phyloP scores from a whole-genome alignment of 495 filamentous ascomycete genomes.

The Astrothelium macrocarpum region DNA sequence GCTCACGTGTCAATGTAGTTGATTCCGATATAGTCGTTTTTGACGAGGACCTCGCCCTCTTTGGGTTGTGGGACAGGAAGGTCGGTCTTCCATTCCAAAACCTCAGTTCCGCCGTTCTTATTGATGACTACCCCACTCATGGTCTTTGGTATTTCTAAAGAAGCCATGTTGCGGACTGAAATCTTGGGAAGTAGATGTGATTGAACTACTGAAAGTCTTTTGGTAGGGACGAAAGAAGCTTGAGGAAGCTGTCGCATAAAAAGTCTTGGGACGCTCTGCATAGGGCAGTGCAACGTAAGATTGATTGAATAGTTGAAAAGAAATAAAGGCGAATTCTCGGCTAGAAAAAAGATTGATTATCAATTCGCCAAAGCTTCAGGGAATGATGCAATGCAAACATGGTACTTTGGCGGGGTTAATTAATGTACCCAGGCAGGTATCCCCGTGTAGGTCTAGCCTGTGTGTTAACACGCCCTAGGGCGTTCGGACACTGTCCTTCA shows the following conservation, averaged over 20 bases:
- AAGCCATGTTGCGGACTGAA: constrained; percentile 35
- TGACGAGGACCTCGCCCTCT: constrained; percentile 65
- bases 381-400: background rate
- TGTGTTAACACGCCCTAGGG: too few relatives aligned
- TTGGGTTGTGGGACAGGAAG: constrained; percentile 63
- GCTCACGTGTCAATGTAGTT: constrained; percentile 77
- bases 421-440: background rate
- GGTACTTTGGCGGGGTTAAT: background rate
- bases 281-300: background rate
- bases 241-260: background rate
- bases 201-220: constrained; percentile 1
- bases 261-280: background rate
- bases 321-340: too few relatives aligned
- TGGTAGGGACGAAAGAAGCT: background rate
- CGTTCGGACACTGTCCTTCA: too few relatives aligned
- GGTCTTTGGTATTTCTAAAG: constrained; percentile 41
- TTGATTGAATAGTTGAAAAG: background rate
- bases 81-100: constrained; percentile 64
- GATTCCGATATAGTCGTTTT: constrained; percentile 76
- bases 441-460: too few relatives aligned
- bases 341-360: background rate
- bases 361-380: background rate
- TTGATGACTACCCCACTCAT: constrained; percentile 72
- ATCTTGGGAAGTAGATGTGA: background rate
- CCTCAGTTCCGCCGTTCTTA: constrained; percentile 67